Evolutionary conservation across 2,329 filamentous ascomycete species (phyloP).

Genomic region (Colletotrichum cuscutae): DNA sequence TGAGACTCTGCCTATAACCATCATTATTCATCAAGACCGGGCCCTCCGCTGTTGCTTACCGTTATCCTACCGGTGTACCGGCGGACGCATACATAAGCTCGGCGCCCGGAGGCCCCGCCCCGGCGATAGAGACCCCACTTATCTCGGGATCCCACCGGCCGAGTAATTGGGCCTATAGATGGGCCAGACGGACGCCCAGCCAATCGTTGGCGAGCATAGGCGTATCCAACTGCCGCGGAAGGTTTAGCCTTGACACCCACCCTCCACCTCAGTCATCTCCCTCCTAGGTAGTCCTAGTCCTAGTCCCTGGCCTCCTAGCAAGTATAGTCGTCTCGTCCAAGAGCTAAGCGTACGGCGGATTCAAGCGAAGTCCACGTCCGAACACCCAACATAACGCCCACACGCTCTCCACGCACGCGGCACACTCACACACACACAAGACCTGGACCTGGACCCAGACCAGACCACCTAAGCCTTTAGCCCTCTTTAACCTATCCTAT

Average conservation of each 20-base stretch:
- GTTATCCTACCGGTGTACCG: background rate
- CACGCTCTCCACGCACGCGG: background rate
- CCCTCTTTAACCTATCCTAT: background rate
- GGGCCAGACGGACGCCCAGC: background rate
- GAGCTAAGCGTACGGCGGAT: background rate
- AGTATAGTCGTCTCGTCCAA: too few species aligned
- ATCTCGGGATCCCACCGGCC: conserved; percentile 23
- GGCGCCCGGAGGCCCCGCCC: conserved; percentile 11
- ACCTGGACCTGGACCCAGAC: background rate
- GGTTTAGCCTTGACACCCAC: conserved; percentile 3
- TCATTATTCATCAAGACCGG: background rate
- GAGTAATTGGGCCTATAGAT: conserved; percentile 5
- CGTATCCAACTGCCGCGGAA: background rate
- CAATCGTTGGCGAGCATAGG: conserved; percentile 2
- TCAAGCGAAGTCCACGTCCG: conserved; percentile 14
- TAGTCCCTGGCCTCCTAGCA: background rate
- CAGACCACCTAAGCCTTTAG: too few species aligned
- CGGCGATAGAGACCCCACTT: background rate
- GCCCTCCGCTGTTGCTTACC: background rate
- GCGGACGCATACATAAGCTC: background rate
- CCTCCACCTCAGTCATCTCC: background rate
- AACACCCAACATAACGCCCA: conserved; percentile 12
- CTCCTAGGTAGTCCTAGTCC: background rate
- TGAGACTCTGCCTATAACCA: background rate
- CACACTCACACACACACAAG: background rate